Evolutionary conservation across 2,329 filamentous ascomycete species (phyloP), one percentile per base, ranked within the genome.

Genomic region (Nemania sp.): DNA sequence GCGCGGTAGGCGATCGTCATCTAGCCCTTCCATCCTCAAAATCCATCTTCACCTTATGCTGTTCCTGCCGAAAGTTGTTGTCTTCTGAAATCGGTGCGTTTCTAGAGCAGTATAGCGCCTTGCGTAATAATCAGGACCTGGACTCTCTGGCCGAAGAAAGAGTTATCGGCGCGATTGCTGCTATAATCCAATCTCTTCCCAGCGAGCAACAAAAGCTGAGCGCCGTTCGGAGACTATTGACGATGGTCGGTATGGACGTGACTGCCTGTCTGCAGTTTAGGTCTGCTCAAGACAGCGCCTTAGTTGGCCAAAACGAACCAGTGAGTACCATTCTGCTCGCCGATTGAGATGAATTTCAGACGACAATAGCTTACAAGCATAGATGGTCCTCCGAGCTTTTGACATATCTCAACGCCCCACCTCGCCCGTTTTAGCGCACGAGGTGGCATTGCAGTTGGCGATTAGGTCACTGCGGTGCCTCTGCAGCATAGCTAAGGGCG

Each of bases 1-100:
- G 81, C 34, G 87, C 89, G 6, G 79, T 94, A 3, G 81, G 83
- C 17, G 86, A 89, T 34, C 77, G 82, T 1, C 76, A 81, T 3
- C 79, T 93, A 46, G 86, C 87, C 9, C 79, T 82, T n/a, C 81
- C 85, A 50, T 89, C 91, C 3, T 90, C 91, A 1, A 89, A 87
- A 69, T 90, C 90, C 0, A 93, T 96, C 37, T 80, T 84, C 34
- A 85, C 84, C 5, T 82, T 95, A 1, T 94, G 90, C 71, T 91
- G 87, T 0, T 90, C 90, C 32, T 95, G 91, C 65, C 84, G 91
- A 39, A 80, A 79, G 25, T 83, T 87, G 53, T 78, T 96, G n/a
- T 85, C 87, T 5, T 76, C 82, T 1, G 87, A 94, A 69, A 81
- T 89, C 3, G 78, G 79, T 51, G 84, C 85, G 0, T 93, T 96